phyloP scores from a whole-genome alignment of 345 rosid species.

The Stellera chamaejasme region DNA sequence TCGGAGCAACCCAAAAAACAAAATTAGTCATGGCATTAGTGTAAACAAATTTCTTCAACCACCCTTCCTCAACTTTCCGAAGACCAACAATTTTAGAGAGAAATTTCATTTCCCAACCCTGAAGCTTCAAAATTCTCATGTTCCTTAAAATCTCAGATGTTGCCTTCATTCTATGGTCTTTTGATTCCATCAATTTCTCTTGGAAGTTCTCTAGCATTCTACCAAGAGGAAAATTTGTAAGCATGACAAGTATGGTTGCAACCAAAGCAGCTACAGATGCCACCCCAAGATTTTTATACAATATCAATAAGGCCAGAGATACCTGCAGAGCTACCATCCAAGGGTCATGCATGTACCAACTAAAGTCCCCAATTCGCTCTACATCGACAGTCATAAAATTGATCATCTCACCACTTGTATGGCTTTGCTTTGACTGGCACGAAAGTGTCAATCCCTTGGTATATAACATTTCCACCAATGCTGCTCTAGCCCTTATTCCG shows the following conservation, averaged over 20 bases:
- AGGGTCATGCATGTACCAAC: conserved; percentile 44
- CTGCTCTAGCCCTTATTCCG: conserved; percentile 42
- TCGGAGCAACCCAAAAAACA: conserved; percentile 47
- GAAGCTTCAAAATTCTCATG: conserved; percentile 77
- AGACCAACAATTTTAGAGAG: conserved; percentile 25
- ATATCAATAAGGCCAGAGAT: conserved; percentile 37
- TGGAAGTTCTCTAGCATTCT: conserved; percentile 41
- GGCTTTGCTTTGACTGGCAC: conserved; percentile 31
- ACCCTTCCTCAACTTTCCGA: conserved; percentile 36
- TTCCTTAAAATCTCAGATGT: conserved; percentile 58
- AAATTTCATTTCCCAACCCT: conserved; percentile 75
- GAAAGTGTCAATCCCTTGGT: conserved; percentile 52
- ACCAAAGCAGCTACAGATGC: conserved; percentile 42
- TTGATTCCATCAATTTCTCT: conserved; percentile 39
- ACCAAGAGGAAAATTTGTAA: conserved; percentile 47
- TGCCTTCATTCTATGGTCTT: conserved; percentile 50
- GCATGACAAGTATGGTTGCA: conserved; percentile 33
- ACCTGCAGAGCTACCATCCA: conserved; percentile 51
- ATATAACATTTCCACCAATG: conserved; percentile 36
- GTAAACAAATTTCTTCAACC: conserved; percentile 39
- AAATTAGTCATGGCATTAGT: conserved; percentile 18
- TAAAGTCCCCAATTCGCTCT: conserved; percentile 37
- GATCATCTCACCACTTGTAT: conserved; percentile 59
- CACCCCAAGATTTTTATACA: conserved; percentile 45
- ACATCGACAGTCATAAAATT: conserved; percentile 61